These are phyloP conservation scores for Globisporangium lucens DNA, from an alignment of 352 stramenopile species.

Conservation along the genomic window DNA sequence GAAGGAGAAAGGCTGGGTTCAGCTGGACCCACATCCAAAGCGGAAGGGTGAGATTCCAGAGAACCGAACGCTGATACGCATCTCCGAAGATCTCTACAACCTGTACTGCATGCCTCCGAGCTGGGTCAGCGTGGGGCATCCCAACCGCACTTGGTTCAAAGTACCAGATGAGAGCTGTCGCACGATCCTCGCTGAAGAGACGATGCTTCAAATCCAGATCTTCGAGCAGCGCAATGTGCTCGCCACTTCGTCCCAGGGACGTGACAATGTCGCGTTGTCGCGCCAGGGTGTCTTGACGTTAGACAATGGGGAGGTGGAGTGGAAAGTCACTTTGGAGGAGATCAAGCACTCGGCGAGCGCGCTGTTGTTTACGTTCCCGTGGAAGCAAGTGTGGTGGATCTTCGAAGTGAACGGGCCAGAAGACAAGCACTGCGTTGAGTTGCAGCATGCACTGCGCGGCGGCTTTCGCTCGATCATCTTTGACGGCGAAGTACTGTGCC, in stretches of 20 bases:
- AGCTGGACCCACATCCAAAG: constrained; percentile 33
- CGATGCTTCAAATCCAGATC: constrained; percentile 66
- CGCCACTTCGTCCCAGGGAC: constrained; percentile 65
- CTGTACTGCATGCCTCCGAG: constrained; percentile 71
- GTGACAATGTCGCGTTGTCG: constrained; percentile 64
- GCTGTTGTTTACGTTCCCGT: constrained; percentile 80
- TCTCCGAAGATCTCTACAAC: constrained; percentile 78
- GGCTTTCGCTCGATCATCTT: constrained; percentile 73
- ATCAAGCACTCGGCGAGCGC: constrained; percentile 81
- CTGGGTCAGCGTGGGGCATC: constrained; percentile 76
- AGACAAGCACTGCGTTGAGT: constrained; percentile 61
- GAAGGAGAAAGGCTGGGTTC: constrained; percentile 81
- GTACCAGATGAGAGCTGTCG: constrained; percentile 66
- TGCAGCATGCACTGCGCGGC: constrained; percentile 75
- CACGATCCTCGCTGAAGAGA: constrained; percentile 70
- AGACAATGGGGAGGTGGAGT: constrained; percentile 44
- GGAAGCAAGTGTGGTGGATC: constrained; percentile 87
- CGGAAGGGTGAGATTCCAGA: neutral
- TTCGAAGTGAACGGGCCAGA: constrained; percentile 53
- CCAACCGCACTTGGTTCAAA: constrained; percentile 82
- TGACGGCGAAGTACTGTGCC: constrained; percentile 59
- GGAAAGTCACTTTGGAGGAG: constrained; percentile 72
- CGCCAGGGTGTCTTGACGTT: constrained; percentile 47
- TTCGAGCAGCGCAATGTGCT: constrained; percentile 72
- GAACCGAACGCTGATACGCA: constrained; percentile 46